Evolutionary conservation across 2,329 filamentous ascomycete species (phyloP).

Genomic region (Colletotrichum brevisporum): DNA sequence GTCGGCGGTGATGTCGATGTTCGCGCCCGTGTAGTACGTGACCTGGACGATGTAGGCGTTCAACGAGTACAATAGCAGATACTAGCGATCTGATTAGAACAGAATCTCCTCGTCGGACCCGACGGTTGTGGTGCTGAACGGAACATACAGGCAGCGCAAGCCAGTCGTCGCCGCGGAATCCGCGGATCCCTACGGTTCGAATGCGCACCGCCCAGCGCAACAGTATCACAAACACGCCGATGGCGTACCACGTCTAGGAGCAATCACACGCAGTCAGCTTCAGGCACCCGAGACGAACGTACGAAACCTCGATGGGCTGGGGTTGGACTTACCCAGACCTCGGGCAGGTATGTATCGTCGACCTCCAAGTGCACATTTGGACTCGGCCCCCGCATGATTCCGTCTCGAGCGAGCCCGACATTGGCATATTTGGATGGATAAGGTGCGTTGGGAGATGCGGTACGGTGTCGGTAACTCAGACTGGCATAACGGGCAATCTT

Average conservation of each 20-base stretch:
- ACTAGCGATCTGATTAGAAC: conserved; percentile 31
- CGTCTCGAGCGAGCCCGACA: neutral
- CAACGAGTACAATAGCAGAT: conserved; percentile 43
- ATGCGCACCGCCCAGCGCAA: conserved; percentile 40
- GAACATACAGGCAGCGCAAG: conserved; percentile 39
- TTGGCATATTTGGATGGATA: conserved; percentile 17
- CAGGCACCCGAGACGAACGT: no score
- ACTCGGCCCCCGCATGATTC: conserved; percentile 35
- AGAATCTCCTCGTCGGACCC: neutral
- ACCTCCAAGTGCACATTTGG: conserved; percentile 32
- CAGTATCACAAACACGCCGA: conserved; percentile 41
- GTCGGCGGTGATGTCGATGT: conserved; percentile 43
- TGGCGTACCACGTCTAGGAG: conserved; percentile 38
- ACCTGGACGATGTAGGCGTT: conserved; percentile 44
- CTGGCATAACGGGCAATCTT: no score
- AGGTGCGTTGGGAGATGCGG: neutral
- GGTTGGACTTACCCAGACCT: conserved; percentile 39
- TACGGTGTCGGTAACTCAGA: no score
- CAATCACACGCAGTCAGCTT: no score
- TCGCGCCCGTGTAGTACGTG: conserved; percentile 45
- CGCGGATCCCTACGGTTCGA: conserved; percentile 41
- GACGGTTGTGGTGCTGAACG: no score
- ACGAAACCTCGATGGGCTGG: no score
- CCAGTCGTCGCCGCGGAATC: conserved; percentile 43
- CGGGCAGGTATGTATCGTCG: conserved; percentile 41